Evolutionary conservation across 2,329 filamentous ascomycete species (phyloP).

Genomic region (Aaosphaeria pasadenensis): DNA sequence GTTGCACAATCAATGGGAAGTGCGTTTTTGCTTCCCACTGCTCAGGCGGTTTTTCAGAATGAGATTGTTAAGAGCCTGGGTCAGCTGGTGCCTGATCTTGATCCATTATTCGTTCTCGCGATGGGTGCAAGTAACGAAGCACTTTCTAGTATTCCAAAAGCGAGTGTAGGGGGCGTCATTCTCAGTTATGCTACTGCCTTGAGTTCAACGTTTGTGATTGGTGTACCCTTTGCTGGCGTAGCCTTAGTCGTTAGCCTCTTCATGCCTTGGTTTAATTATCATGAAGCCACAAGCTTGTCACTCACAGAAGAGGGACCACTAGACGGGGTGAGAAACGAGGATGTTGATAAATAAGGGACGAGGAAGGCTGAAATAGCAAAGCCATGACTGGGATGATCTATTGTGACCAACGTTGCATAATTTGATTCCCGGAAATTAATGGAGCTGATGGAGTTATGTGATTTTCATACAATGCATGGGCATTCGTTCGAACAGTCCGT

Average conservation of each 20-base stretch:
- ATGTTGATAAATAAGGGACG: no score
- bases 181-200: background rate
- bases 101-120: background rate
- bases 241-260: background rate
- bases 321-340: no score
- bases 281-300: background rate
- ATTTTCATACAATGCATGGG: no score
- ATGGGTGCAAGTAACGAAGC: background rate
- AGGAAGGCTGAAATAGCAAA: no score
- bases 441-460: no score
- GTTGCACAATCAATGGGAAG: conserved; percentile 3
- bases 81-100: background rate
- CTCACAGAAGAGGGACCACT: no score
- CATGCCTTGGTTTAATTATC: conserved; percentile 1
- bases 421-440: no score
- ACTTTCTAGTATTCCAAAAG: background rate
- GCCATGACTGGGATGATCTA: no score
- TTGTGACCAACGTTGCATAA: no score
- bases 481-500: no score
- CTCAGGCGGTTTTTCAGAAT: conserved; percentile 1
- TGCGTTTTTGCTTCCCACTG: background rate
- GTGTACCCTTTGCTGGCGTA: background rate
- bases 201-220: background rate
- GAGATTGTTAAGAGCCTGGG: background rate
- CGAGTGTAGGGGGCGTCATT: background rate